Conservation (phyloP, 106 monocot species). For the Apostasia shenzhenica region DNA sequence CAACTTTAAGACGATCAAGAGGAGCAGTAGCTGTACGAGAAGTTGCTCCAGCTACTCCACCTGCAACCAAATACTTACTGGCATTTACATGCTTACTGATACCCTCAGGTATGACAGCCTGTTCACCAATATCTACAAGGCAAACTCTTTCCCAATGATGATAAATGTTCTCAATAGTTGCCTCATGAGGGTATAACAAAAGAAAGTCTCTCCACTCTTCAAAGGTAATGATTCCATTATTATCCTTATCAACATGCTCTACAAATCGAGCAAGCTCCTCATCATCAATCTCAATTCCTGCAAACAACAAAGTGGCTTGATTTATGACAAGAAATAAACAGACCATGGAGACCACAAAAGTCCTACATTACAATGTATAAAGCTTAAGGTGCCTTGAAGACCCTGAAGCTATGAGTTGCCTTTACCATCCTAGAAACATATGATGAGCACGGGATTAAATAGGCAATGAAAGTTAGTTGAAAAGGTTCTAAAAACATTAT, state of each 20-base stretch:
- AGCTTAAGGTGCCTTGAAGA: too few species aligned
- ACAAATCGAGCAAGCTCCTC: conserved; percentile 92
- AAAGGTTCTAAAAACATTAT: too few species aligned
- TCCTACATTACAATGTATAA: too few species aligned
- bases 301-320: conserved; percentile 23
- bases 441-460: too few species aligned
- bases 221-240: conserved; percentile 94
- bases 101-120: conserved; percentile 84
- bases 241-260: conserved; percentile 96
- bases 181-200: conserved; percentile 87
- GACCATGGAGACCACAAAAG: too few species aligned
- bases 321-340: conserved; percentile 10
- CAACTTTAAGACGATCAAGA: conserved; percentile 86
- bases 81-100: conserved; percentile 80
- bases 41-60: conserved; percentile 88
- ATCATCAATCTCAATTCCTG: conserved; percentile 92
- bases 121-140: conserved; percentile 91
- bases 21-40: conserved; percentile 91
- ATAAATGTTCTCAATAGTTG: conserved; percentile 86
- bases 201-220: conserved; percentile 99
- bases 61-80: conserved; percentile 84
- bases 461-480: too few species aligned
- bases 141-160: conserved; percentile 86
- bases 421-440: too few species aligned
- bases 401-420: too few species aligned